Base-by-base conservation (phyloP, 495 filamentous ascomycete species). In the Daldinia loculata region DNA sequence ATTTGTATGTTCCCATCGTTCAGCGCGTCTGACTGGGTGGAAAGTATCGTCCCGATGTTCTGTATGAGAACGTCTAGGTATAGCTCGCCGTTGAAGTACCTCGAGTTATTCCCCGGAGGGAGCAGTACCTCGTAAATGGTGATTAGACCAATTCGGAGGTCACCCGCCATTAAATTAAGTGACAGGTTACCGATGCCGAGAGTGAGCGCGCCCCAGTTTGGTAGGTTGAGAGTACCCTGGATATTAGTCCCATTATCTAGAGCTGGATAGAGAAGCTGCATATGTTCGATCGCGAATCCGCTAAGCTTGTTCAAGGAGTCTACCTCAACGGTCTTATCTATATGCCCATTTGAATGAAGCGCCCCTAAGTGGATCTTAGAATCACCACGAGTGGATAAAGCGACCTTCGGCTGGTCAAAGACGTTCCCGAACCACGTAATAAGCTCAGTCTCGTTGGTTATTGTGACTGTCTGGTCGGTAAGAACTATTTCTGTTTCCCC, bases 141-240 rank as follows among this genome's bases (percentile, higher is more conserved):
- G 0, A 82, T 78, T 9, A 80, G 72, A n/a, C 80, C 82, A 19
- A 85, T 70, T 6, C 77, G 71, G 15, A 85, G 32, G 34, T 81
- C 75, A 8, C 76, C 77, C 6, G 78, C 78, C 63, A 75, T 74
- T 32, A 84, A 61, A 58, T 85, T 80, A 11, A 86, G 71, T 0
- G 83, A 81, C 17, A 84, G 74, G 67, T 84, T 81, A n/a, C 83
- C 84, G 66, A 86, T 69, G 0, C 79, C 81, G 27, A 86, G 81
- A 2, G 81, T 82, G 30, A 85, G 67, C 7, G 82, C 76, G 22
- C 80, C 83, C 41, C 79, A 78, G 63, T 86, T 85, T 3, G 83
- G 84, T 7, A 86, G 66, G 43, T 74, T 82, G 4, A 82, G 59
- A 58, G 77, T 27, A 9, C 79, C 79, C 55, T 69, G 66, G 60